These are phyloP conservation scores for Curvularia eragrostidis DNA, from an alignment of 2,329 filamentous ascomycete species.

Conservation along the genomic window DNA sequence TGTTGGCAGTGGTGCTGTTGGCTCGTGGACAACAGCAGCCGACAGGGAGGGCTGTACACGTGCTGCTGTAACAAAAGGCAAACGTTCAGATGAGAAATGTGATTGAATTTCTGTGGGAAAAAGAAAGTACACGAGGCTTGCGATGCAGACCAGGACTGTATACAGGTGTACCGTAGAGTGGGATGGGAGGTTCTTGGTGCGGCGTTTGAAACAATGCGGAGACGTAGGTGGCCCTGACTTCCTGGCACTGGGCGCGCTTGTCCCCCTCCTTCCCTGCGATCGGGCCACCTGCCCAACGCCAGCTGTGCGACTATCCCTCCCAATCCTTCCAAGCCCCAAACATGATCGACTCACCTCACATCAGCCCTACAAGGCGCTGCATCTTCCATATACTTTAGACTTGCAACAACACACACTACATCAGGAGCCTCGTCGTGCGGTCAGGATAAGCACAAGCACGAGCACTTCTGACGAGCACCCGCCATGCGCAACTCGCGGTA, in stretches of 20 bases:
- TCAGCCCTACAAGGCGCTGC: not conserved
- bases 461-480: not conserved
- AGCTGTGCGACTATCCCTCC: conserved; percentile 4
- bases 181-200: conserved; percentile 12
- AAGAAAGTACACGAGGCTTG: conserved; percentile 6
- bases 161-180: conserved; percentile 1
- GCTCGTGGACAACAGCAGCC: conserved; percentile 3
- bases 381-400: not conserved
- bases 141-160: conserved; percentile 5
- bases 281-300: conserved; percentile 8
- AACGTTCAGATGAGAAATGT: not conserved
- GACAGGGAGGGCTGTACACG: conserved; percentile 1
- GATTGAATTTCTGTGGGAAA: conserved; percentile 1
- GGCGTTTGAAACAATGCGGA: conserved; percentile 16
- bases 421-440: not conserved
- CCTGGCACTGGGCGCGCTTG: conserved; percentile 2
- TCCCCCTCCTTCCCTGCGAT: conserved; percentile 4
- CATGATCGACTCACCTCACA: not conserved
- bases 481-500: not conserved
- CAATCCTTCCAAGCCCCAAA: not conserved
- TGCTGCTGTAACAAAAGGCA: not conserved
- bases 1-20: conserved; percentile 5
- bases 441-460: not conserved
- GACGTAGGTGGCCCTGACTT: conserved; percentile 16
- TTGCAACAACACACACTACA: not conserved